Conservation (phyloP, 495 filamentous ascomycete genomes). For the Annulohypoxylon bovei region DNA sequence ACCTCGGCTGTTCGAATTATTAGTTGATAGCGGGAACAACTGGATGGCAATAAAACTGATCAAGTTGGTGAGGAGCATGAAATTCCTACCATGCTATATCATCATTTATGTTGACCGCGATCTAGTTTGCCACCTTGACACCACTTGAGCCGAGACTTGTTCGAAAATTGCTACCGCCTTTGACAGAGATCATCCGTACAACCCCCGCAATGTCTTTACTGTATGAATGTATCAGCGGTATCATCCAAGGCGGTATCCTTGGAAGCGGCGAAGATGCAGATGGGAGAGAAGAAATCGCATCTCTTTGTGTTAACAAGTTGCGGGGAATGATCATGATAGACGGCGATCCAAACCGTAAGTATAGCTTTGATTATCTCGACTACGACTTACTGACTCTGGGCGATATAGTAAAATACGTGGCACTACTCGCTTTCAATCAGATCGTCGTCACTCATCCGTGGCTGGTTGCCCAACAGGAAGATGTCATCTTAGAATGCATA, state of each 20-base stretch:
- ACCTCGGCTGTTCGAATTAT: constrained; percentile 87
- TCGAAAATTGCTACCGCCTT: constrained; percentile 91
- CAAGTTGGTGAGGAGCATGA: constrained; percentile 74
- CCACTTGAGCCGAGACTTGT: constrained; percentile 91
- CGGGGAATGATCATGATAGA: constrained; percentile 93
- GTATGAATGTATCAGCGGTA: constrained; percentile 98
- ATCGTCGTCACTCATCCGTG: constrained; percentile 90
- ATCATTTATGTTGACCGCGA: constrained; percentile 41
- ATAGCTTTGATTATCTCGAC: background rate
- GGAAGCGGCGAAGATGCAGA: constrained; percentile 77
- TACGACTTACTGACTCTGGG: constrained; percentile 22
- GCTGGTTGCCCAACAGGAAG: constrained; percentile 88
- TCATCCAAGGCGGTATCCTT: constrained; percentile 94
- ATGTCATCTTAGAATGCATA: constrained; percentile 94
- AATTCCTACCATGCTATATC: background rate
- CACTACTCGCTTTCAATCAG: constrained; percentile 90
- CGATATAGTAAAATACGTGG: constrained; percentile 89
- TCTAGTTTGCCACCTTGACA: constrained; percentile 91
- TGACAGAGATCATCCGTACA: constrained; percentile 91
- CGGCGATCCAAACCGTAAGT: constrained; percentile 89
- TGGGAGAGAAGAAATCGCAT: constrained; percentile 92
- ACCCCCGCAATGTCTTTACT: constrained; percentile 96
- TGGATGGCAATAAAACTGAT: constrained; percentile 99
- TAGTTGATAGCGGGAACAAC: constrained; percentile 95
- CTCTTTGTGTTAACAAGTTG: constrained; percentile 90